A percentile compares a stretch with the other conserved stretches of the same genome.
These are phyloP conservation scores for Mycena crocata DNA, from an alignment of 768 basidiomycete species.

Conservation along the genomic window DNA sequence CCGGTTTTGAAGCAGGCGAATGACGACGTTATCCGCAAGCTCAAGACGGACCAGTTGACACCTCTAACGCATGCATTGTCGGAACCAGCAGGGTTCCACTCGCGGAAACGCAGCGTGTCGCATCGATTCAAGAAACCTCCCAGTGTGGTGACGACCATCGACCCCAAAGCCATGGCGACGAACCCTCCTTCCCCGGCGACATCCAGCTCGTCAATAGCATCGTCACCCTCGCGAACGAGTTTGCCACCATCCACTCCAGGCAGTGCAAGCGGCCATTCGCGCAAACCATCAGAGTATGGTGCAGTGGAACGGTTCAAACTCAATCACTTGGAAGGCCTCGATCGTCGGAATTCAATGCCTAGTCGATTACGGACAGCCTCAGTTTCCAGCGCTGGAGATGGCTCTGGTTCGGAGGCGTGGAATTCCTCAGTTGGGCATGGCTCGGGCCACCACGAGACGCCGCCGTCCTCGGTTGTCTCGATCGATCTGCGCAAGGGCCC, in stretches of 20 bases:
- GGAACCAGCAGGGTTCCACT: slow-evolving; percentile 68
- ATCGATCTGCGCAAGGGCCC: slow-evolving; percentile 82
- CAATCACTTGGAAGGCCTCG: slow-evolving; percentile 76
- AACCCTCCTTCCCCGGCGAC: slow-evolving; percentile 93
- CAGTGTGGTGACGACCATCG: slow-evolving; percentile 77
- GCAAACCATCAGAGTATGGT: slow-evolving; percentile 92
- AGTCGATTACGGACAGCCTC: slow-evolving; percentile 90
- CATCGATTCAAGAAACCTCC: slow-evolving; percentile 85
- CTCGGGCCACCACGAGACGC: slow-evolving; percentile 71
- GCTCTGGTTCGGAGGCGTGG: slow-evolving; percentile 83
- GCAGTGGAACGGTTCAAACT: slow-evolving; percentile 91
- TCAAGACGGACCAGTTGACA: slow-evolving; percentile 90
- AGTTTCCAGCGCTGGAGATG: slow-evolving; percentile 83
- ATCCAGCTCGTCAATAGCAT: slow-evolving; percentile 91
- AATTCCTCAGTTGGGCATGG: slow-evolving; percentile 66
- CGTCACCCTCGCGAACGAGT: slow-evolving; percentile 85
- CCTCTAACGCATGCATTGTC: slow-evolving; percentile 81
- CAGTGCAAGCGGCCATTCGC: slow-evolving; percentile 67
- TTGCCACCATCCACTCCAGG: slow-evolving; percentile 79
- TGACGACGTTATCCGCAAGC: slow-evolving; percentile 96
- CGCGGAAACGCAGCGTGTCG: slow-evolving; percentile 85
- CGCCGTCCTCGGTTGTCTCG: slow-evolving; percentile 88
- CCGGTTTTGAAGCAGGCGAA: slow-evolving; percentile 97
- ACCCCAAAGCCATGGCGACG: slow-evolving; percentile 70
- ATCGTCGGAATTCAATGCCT: slow-evolving; percentile 86